phyloP scores from a whole-genome alignment of 2,329 filamentous ascomycete species.

The Pseudogymnoascus sp. region DNA sequence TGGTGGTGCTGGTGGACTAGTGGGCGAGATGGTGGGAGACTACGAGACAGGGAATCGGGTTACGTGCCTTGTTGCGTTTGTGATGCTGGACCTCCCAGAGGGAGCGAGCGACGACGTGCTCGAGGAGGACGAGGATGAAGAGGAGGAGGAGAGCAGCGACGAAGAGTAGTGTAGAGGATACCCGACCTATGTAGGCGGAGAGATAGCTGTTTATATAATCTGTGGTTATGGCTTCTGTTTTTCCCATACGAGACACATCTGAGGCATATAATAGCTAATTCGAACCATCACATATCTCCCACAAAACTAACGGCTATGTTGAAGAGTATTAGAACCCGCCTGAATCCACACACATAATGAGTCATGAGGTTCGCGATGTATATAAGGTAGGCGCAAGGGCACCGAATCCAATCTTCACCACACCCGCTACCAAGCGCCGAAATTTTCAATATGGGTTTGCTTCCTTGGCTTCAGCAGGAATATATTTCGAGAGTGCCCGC shows the following conservation, averaged over 20 bases:
- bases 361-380: not conserved
- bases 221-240: not conserved
- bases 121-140: constrained; percentile 23
- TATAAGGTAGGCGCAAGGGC: not conserved
- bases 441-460: no score
- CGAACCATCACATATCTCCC: not conserved
- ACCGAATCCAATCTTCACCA: not conserved
- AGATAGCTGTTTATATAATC: not conserved
- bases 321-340: not conserved
- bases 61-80: constrained; percentile 78
- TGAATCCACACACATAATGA: not conserved
- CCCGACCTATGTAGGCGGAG: not conserved
- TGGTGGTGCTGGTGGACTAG: constrained; percentile 33
- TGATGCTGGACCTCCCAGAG: constrained; percentile 66
- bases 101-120: constrained; percentile 42
- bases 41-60: constrained; percentile 85
- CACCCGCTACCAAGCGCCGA: no score
- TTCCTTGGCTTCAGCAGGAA: not conserved
- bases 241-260: no score
- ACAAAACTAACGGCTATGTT: not conserved
- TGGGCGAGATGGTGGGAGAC: constrained; percentile 55
- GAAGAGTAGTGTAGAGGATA: constrained; percentile 11
- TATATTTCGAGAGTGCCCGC: not conserved
- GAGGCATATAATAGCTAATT: not conserved
- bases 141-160: constrained; percentile 18